Base-by-base conservation (phyloP, 768 basidiomycete genomes). In the Leccinum truebloodii region DNA sequence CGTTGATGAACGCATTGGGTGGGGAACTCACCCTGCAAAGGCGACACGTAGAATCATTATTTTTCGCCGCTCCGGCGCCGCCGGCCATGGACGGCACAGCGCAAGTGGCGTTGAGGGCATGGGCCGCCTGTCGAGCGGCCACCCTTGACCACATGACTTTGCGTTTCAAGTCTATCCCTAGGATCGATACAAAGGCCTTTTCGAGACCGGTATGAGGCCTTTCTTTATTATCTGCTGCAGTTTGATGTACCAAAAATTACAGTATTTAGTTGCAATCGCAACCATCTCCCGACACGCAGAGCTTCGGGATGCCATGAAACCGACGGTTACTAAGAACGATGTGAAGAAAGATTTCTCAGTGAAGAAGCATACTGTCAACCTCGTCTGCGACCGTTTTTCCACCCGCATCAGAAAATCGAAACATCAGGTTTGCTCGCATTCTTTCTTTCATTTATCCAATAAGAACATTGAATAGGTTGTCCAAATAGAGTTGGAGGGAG, bases 281-380 rank as follows among this genome's bases (percentile, higher is more conserved):
- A 86, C 79, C 63, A 72, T 81, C 53, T 75, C 77, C 14, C 77
- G 74, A 6, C 78, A 83, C 52, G 70, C 78, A 2, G 76, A 81
- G 16, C 78, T 80, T 8, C 73, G 84, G 16, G 78, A 83, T 14
- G 73, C 80, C 18, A 62, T 78, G 58, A 85, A 85, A 63, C 84
- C 87, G 0, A 62, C 61, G 0, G 61, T 72, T 32, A 76, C 71
- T 5, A 78, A 71, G 32, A 85, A 87, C 52, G 75, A 78, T 8
- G 73, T 85, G 8, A 55, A 61, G 4, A 34, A 67, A 3, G 59
- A 73, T 0, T 74, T 74, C 59, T 67, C 50, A 1, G 8, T 57
- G 10, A 71, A 71, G 49, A 66, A 76, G 26, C 77, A 68, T 5
- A 52, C 61, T 0, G 44, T 85, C 7, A 63, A 70, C 4, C 57